These are phyloP conservation scores for Exophiala alcalophila DNA, from an alignment of 2,329 filamentous ascomycete species.

Conservation along the genomic window DNA sequence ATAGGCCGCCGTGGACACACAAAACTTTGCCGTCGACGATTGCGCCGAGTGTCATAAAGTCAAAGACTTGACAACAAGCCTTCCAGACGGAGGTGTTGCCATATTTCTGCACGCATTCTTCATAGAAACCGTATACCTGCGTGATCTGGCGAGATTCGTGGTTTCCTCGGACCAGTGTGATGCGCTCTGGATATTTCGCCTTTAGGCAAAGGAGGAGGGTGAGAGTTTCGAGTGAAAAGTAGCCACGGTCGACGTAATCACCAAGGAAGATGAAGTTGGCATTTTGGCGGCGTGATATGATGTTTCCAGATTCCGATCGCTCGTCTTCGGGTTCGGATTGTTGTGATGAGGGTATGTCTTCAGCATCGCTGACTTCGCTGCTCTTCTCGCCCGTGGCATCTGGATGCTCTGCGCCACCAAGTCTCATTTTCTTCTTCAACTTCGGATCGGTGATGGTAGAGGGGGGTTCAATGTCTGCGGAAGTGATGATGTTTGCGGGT, in stretches of 20 bases:
- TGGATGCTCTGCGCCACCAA: slow-evolving; percentile 28
- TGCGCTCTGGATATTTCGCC: slow-evolving; percentile 63
- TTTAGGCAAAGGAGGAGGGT: slow-evolving; percentile 54
- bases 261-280: slow-evolving; percentile 72
- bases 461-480: slow-evolving; percentile 89
- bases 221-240: slow-evolving; percentile 71
- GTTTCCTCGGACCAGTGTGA: slow-evolving; percentile 71
- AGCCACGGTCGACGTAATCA: slow-evolving; percentile 71
- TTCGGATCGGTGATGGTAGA: slow-evolving; percentile 85
- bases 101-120: slow-evolving; percentile 74
- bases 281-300: slow-evolving; percentile 47
- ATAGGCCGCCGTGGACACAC: slow-evolving; percentile 69
- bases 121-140: slow-evolving; percentile 75
- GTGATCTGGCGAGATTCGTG: slow-evolving; percentile 76
- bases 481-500: slow-evolving; percentile 71
- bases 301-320: slow-evolving; percentile 35
- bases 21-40: slow-evolving; percentile 72
- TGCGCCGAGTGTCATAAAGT: slow-evolving; percentile 70
- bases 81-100: slow-evolving; percentile 77
- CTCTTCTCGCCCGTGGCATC: slow-evolving; percentile 26
- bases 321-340: slow-evolving; percentile 34
- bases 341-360: slow-evolving; percentile 50
- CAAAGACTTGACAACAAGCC: slow-evolving; percentile 74
- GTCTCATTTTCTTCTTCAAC: slow-evolving; percentile 78
- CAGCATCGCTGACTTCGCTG: slow-evolving; percentile 40